Evolutionary conservation across 345 rosid species (phyloP), one percentile per base, ranked within the genome.

Genomic region (Euclidium syriacum): DNA sequence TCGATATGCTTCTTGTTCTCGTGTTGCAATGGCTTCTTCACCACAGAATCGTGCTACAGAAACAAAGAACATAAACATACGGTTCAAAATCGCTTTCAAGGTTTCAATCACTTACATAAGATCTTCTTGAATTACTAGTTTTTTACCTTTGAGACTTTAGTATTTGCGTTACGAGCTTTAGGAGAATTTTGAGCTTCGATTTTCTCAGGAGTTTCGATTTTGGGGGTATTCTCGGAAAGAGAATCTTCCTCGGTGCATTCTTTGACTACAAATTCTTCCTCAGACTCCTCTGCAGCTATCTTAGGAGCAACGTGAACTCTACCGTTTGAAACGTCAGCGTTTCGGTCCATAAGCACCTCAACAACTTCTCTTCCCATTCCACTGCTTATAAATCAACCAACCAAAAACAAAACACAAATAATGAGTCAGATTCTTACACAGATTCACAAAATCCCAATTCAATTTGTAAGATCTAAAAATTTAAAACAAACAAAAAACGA

Each of bases 321-420:
- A 58, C 70, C 79, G 44, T 29, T 73, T 36, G 82, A 65, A 10
- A 87, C 86, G 48, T 79, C 80, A 1, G 77, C 65, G 48, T 75
- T 88, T 65, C 74, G 80, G 54, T 85, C 91, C 86, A 77, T 78
- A 61, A 75, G 80, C 53, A 79, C 80, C 52, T 73, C 77, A 38
- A 69, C 72, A 59, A 81, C 80, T 59, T 85, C 86, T 73, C 82
- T 81, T 59, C 96, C 96, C 98, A 91, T 91, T 70, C 73, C 71
- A 75, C 95, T 91, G 78, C 79, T 67, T 20, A 35, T 10, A 26
- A n/a, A n/a, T 15, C 44, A 44, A 1, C 19, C 40, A 61, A 46
- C 41, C n/a, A n/a, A 64, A 15, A 58, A 19, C 30, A 14, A 56
- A 58, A 34, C 30, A 11, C 29, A 24, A 6, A n/a, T n/a, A n/a